phyloP scores from a whole-genome alignment of 306 rosid genomes.

The Vigna nakashimae region DNA sequence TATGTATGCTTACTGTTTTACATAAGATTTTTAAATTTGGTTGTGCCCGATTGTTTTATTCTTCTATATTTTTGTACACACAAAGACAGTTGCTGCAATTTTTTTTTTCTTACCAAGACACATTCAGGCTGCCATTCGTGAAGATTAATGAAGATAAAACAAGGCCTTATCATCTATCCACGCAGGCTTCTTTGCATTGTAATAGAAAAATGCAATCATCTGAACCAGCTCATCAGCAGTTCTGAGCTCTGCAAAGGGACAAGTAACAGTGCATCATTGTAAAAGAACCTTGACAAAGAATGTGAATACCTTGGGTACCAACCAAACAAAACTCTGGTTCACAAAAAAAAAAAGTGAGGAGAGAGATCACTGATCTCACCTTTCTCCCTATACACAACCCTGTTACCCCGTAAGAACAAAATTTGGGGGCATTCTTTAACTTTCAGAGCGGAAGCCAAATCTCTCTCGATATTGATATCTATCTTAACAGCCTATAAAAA shows the following conservation, averaged over 20 bases:
- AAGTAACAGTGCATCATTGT: constrained; percentile 1
- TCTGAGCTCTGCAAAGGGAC: constrained; percentile 60
- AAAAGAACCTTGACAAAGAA: constrained; percentile 24
- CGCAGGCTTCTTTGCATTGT: constrained; percentile 90
- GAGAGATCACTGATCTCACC: constrained; percentile 61
- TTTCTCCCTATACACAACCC: constrained; percentile 83
- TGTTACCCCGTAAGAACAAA: constrained; percentile 77
- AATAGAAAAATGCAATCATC: constrained; percentile 93
- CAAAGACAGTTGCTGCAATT: not conserved
- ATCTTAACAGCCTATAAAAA: constrained; percentile 75
- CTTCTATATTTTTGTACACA: not conserved
- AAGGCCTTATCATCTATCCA: constrained; percentile 73
- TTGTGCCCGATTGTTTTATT: not conserved
- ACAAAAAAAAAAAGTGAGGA: constrained; percentile 16
- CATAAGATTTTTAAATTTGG: constrained; percentile 14
- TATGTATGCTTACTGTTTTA: not conserved
- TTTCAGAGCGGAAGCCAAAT: constrained; percentile 89
- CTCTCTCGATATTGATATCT: constrained; percentile 87
- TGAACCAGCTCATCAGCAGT: constrained; percentile 81
- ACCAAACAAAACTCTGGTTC: constrained; percentile 31
- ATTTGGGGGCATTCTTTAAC: constrained; percentile 84
- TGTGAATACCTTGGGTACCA: constrained; percentile 24
- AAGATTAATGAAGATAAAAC: constrained; percentile 14
- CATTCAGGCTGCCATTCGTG: not conserved
- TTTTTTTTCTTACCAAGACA: not conserved